Evolutionary conservation across 371 early-diverging fungal species (phyloP), one percentile per base, ranked within the genome.

Genomic region (Actinomortierella ambigua): DNA sequence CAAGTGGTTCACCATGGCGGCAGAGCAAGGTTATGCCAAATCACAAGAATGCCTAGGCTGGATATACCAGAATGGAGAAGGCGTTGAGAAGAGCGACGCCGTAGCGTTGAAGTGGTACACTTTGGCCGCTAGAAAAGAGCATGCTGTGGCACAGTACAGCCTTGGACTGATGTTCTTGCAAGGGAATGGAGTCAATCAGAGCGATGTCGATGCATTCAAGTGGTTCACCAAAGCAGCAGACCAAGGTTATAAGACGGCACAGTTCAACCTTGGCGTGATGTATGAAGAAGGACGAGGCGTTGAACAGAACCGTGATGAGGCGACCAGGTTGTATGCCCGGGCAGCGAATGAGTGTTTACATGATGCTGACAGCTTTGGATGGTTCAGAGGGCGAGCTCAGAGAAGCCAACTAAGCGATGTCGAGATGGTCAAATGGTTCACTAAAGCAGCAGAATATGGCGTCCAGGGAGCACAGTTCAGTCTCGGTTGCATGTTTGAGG

Each of bases 151-250:
- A 15, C 88, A 91, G 75, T 92, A 91, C 79, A 93, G 92, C 50
- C 81, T 93, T 47, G 94, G 90, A 0, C 88, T 91, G 66, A 90
- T 91, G 58, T 92, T 90, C 66, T 93, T 93, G 77, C 89, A 92
- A 28, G 95, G 94, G 29, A 79, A 88, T 53, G 93, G 92, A 24
- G 85, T 90, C 7, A 81, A 84, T 49, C 84, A 85, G 64, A 76
- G 90, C 53, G 64, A 87, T 11, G 53, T 65, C 3, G 78, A 84
- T 39, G 94, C 94, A 5, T 85, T 92, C 24, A 59, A 78, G 47
- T 93, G 89, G 88, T 95, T 91, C 75, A 67, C 66, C 17, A 62
- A 80, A 28, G 80, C 93, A 2, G 92, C 95, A 4, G 84, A 83
- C 51, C 81, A 85, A 51, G 94, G 93, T 6, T 92, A 92, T 75